Evolutionary conservation across 257 asterid genomes (phyloP).

Genomic region (Przewalskia tangutica): DNA sequence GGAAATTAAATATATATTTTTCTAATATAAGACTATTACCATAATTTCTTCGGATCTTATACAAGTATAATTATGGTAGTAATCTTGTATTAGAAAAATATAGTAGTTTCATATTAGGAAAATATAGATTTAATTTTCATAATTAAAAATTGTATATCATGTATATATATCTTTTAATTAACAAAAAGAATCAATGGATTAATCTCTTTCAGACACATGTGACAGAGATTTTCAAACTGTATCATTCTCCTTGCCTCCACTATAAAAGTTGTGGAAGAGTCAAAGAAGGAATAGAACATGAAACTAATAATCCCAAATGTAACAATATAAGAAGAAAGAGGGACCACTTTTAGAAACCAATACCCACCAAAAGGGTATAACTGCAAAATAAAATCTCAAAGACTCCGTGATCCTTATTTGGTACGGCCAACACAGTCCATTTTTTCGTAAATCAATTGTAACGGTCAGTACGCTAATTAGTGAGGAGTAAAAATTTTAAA

Average conservation of each 20-base stretch:
- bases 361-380: slow-evolving; percentile 1
- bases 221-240: background rate
- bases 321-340: background rate
- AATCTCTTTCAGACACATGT: too few relatives aligned
- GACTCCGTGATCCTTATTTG: background rate
- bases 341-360: background rate
- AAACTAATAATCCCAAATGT: background rate
- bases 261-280: background rate
- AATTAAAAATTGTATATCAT: too few relatives aligned
- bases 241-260: background rate
- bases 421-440: background rate
- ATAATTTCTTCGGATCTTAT: too few relatives aligned
- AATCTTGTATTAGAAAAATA: too few relatives aligned
- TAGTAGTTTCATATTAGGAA: too few relatives aligned
- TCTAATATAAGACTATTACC: too few relatives aligned
- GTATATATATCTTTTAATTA: too few relatives aligned
- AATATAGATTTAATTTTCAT: too few relatives aligned
- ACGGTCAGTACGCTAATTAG: background rate
- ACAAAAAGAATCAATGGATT: too few relatives aligned
- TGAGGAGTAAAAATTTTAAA: too few relatives aligned
- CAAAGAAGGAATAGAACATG: background rate
- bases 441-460: background rate
- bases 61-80: too few relatives aligned
- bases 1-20: too few relatives aligned
- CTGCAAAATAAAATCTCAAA: background rate